A percentile compares a stretch with the other conserved stretches of the same genome.
These are phyloP conservation scores for Picochlorum sp. DNA, from an alignment of 139 green algal species.

Conservation along the genomic window DNA sequence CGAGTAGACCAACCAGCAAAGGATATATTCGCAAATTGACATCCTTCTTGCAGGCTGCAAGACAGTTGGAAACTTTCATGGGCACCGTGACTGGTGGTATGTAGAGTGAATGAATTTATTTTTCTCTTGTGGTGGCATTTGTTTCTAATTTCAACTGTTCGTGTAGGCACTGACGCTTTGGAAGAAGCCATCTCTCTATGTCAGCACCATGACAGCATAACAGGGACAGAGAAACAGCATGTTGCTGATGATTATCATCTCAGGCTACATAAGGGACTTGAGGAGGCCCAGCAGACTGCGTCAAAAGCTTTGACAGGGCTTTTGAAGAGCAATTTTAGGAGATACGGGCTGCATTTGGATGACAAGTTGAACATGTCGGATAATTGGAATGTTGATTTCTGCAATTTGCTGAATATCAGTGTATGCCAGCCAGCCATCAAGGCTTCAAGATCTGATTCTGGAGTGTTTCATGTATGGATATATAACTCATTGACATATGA, in stretches of 20 bases:
- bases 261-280: conserved; percentile 28
- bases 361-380: neutral
- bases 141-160: neutral
- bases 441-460: conserved; percentile 1
- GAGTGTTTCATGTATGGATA: conserved; percentile 36
- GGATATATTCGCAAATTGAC: conserved; percentile 41
- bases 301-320: conserved; percentile 4
- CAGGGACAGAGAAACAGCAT: conserved; percentile 74
- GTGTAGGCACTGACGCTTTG: conserved; percentile 24
- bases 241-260: conserved; percentile 72
- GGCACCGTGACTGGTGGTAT: neutral
- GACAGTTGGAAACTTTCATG: conserved; percentile 51
- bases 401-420: conserved; percentile 45
- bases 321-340: neutral
- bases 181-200: conserved; percentile 50
- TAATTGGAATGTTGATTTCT: conserved; percentile 20
- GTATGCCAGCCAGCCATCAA: conserved; percentile 40
- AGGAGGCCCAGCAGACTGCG: conserved; percentile 22
- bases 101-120: neutral
- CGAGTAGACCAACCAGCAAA: conserved; percentile 62
- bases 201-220: conserved; percentile 83
- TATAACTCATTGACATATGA: conserved; percentile 73
- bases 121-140: neutral
- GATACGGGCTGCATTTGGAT: neutral
- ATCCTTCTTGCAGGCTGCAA: conserved; percentile 52